Evolutionary conservation across 2,329 filamentous ascomycete species (phyloP).

Genomic region (Hypoxylon sp.): DNA sequence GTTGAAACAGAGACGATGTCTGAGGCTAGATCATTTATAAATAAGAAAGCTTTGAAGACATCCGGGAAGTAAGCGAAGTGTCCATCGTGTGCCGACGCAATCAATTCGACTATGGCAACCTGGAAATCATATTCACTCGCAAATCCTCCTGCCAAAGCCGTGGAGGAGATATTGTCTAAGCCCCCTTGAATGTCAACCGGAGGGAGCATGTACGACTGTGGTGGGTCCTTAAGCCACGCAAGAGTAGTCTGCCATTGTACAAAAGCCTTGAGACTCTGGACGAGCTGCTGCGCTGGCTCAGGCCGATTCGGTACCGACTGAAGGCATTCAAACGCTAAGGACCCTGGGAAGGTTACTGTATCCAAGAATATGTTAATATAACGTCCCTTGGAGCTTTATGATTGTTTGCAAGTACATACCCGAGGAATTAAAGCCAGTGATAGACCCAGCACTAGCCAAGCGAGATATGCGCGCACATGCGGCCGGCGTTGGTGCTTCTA

Average conservation of each 20-base stretch:
- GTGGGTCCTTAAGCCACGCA: slow-evolving; percentile 66
- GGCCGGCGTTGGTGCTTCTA: slow-evolving; percentile 33
- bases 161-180: slow-evolving; percentile 62
- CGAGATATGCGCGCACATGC: slow-evolving; percentile 48
- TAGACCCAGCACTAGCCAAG: slow-evolving; percentile 32
- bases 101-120: slow-evolving; percentile 66
- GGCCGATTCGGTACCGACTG: slow-evolving; percentile 58
- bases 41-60: slow-evolving; percentile 67
- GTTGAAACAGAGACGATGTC: slow-evolving; percentile 71
- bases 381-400: neutral
- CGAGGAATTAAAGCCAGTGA: slow-evolving; percentile 40
- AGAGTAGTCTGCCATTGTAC: slow-evolving; percentile 65
- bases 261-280: slow-evolving; percentile 59
- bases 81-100: slow-evolving; percentile 73
- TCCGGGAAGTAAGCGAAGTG: slow-evolving; percentile 73
- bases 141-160: slow-evolving; percentile 60
- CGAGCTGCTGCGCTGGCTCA: slow-evolving; percentile 55
- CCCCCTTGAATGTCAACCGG: slow-evolving; percentile 63
- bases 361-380: slow-evolving; percentile 40
- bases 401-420: slow-evolving; percentile 31
- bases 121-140: slow-evolving; percentile 70
- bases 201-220: slow-evolving; percentile 65
- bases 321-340: slow-evolving; percentile 58
- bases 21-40: slow-evolving; percentile 54
- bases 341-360: slow-evolving; percentile 55